phyloP scores from a whole-genome alignment of 768 basidiomycete genomes.

The Collybia mongolica region DNA sequence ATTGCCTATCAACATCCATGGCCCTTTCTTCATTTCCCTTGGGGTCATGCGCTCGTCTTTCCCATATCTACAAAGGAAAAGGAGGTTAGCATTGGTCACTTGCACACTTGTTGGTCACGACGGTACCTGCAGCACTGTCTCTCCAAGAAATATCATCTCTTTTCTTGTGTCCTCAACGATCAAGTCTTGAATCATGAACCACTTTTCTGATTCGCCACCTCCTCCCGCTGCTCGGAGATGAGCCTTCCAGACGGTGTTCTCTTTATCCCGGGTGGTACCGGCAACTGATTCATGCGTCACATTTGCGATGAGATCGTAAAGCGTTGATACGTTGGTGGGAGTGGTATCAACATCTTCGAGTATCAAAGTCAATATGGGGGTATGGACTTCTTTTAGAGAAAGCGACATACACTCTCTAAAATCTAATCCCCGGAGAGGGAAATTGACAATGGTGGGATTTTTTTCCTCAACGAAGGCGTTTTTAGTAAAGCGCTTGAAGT shows the following conservation, averaged over 20 bases:
- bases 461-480: conserved; percentile 98
- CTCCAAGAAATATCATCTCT: conserved; percentile 97
- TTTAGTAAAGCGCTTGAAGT: conserved; percentile 96
- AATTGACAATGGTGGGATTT: conserved; percentile 98
- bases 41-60: conserved; percentile 40
- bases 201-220: conserved; percentile 83
- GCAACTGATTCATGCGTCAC: conserved; percentile 94
- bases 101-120: background rate
- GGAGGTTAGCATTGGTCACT: conserved; percentile 9
- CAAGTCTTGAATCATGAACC: conserved; percentile 96
- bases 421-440: conserved; percentile 91
- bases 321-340: conserved; percentile 53
- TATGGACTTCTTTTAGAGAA: conserved; percentile 19
- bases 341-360: conserved; percentile 75
- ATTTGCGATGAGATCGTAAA: conserved; percentile 95
- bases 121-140: conserved; percentile 89
- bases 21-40: conserved; percentile 20
- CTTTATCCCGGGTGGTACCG: conserved; percentile 93
- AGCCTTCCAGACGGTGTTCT: conserved; percentile 90
- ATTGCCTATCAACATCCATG: conserved; percentile 31
- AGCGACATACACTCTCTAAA: conserved; percentile 79
- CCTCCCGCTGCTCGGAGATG: conserved; percentile 77
- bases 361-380: conserved; percentile 19
- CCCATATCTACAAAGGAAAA: conserved; percentile 53
- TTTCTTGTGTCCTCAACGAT: conserved; percentile 95